Percentiles rank a stretch among this genome's conserved stretches.
Conservation (phyloP, 345 rosid species). For the Corchorus capsularis region DNA sequence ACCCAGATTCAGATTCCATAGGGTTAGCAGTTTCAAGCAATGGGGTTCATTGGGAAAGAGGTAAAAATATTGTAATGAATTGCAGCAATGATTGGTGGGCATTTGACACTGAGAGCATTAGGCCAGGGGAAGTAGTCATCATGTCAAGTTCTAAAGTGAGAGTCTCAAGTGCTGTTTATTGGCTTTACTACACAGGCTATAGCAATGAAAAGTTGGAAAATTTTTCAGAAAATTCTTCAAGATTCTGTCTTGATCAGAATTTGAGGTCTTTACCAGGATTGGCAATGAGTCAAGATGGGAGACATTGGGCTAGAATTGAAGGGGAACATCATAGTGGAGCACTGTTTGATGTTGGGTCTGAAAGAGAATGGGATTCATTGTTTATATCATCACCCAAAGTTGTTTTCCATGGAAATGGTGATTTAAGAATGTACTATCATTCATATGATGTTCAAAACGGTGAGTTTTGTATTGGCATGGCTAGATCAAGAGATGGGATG, state of each 20-base stretch:
- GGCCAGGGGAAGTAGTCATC: constrained; percentile 67
- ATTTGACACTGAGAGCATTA: constrained; percentile 65
- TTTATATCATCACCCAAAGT: constrained; percentile 74
- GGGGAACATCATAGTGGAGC: constrained; percentile 88
- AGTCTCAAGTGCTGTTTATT: constrained; percentile 68
- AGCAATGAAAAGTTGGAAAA: constrained; percentile 45
- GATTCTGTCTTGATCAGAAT: constrained; percentile 15
- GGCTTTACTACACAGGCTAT: constrained; percentile 81
- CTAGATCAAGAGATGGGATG: constrained; percentile 86
- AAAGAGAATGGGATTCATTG: constrained; percentile 76
- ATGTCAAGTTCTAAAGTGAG: constrained; percentile 72
- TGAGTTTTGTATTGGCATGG: constrained; percentile 60
- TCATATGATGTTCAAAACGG: constrained; percentile 60
- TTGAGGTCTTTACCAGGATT: constrained; percentile 68
- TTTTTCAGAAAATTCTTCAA: constrained; percentile 25
- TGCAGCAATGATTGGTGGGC: constrained; percentile 81
- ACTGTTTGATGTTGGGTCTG: constrained; percentile 72
- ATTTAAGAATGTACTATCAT: constrained; percentile 81
- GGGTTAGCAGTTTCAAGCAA: constrained; percentile 80
- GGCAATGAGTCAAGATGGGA: constrained; percentile 85
- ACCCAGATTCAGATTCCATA: constrained; percentile 44
- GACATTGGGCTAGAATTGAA: constrained; percentile 92
- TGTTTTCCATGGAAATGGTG: constrained; percentile 62
- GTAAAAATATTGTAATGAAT: constrained; percentile 50
- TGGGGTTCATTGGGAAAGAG: constrained; percentile 87